Conservation (phyloP, 345 rosid species). For the Pugionium dolabratum region DNA sequence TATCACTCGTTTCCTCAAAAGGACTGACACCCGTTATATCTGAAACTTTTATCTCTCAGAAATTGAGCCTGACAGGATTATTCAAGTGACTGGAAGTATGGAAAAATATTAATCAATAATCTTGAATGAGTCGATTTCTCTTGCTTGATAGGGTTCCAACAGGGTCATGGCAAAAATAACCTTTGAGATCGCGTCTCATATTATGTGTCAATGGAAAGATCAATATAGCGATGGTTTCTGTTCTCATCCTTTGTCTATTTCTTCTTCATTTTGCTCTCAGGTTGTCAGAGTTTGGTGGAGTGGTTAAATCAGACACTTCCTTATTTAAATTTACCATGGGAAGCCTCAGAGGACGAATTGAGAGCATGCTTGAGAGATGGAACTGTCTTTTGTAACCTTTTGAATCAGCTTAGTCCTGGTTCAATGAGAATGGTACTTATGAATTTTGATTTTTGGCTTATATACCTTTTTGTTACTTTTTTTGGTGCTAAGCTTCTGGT, state of each 20-base stretch:
- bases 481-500: not conserved
- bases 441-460: slow-evolving; percentile 22
- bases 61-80: slow-evolving; percentile 1
- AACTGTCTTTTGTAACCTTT: slow-evolving; percentile 57
- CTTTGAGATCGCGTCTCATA: not conserved
- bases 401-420: slow-evolving; percentile 63
- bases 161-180: slow-evolving; percentile 3
- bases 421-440: slow-evolving; percentile 49
- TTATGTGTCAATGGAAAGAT: slow-evolving; percentile 7
- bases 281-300: slow-evolving; percentile 54
- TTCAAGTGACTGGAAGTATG: not conserved
- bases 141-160: slow-evolving; percentile 2
- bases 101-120: not conserved
- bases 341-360: slow-evolving; percentile 65
- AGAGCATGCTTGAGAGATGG: slow-evolving; percentile 71
- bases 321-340: slow-evolving; percentile 55
- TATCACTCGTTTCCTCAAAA: not conserved
- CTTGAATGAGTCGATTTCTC: slow-evolving; percentile 1
- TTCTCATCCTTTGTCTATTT: slow-evolving; percentile 18
- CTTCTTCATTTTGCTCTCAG: slow-evolving; percentile 38
- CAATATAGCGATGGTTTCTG: slow-evolving; percentile 5
- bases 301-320: slow-evolving; percentile 69
- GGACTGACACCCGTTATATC: not conserved
- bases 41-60: not conserved
- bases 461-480: not conserved